Base-by-base conservation (phyloP, 352 stramenopile genomes). In the Blastocystis hominis region DNA sequence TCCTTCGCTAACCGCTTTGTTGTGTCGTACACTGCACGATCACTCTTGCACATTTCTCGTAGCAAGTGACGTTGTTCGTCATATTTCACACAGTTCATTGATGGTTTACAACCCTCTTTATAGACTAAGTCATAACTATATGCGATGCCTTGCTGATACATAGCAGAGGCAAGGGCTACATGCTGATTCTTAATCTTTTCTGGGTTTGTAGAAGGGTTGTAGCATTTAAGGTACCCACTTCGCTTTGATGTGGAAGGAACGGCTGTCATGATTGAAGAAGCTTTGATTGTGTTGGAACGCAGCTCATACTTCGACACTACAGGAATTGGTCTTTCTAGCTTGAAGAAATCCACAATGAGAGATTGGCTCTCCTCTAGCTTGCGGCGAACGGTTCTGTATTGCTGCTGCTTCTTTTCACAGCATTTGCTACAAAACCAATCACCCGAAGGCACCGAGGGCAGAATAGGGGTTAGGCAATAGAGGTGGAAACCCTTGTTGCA, bases 401-500 rank as follows among this genome's bases (percentile, higher is more conserved):
- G 72, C 54, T 72, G n/a, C 42, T 66, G 72, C 10, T 75, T 44
- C 24, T 86, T 86, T 13, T 76, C 76, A 30, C 76, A 54, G 55
- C 76, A 86, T 36, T 46, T 38, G 24, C 30, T 15, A 50, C 76
- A 86, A 24, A 76, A 75, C 76, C 76, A 86, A 15, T 86, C 76
- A 17, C 63, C 76, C 3, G 76, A 50, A 80, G 76, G 76, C 0
- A 86, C 63, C 17, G 76, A 86, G 17, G 76, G 76, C 34, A 86
- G 55, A 53, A 86, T 86, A 20, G 76, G 76, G n/a, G 78, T 86
- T 36, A 86, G 17, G 55, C 76, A 86, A 70, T 86, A 86, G 10
- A 86, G 24, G 13, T 86, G 76, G 46, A 86, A 86, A 38, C 76
- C 76, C 30, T 76, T 76, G 47, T 86, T 86, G 53, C 76, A 86